Evolutionary conservation across 2,329 filamentous ascomycete species (phyloP), one percentile per base, ranked within the genome.

Genomic region (Aspergillus tanneri): DNA sequence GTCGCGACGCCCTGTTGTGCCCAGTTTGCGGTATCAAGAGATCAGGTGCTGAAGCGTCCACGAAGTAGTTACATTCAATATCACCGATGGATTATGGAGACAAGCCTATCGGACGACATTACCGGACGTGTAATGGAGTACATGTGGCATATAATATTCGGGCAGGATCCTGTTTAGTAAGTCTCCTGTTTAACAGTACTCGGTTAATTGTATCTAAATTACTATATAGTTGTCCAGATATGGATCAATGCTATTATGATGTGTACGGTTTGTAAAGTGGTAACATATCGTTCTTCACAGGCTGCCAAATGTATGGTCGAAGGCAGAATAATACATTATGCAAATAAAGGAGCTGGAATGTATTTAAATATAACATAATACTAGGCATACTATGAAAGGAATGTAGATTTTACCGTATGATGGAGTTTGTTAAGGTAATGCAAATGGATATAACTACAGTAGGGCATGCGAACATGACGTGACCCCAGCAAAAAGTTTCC

Each of bases 51-150:
- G 5, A 63, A 69, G 28, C 69, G 80, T 25, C 72, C 79, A 3
- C 63, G 67, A 48, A 70, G 68, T 16, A 78, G 79, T 46, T 86
- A 86, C 53, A 58, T 77, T 5, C 69, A 71, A 14, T 81, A 77
- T 61, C 73, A 82, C 19, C 63, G 78, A 23, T 86, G 83, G 83
- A 54, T 86, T 35, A 60, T 83, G 40, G 70, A 73, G 14, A 82
- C 81, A 5, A 65, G 74, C 4, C 60, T 83, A 36, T 70, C 74
- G 6, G 81, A 84, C 58, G 73, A 74, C 16, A 64, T 79, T 23
- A 81, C 76, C 43, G 82, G 82, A 2, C 70, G 82, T 22, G 74
- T 85, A 2, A 75, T 84, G 60, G 83, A 86, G 59, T 85, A 84
- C 58, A 66, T 82, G 23, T 86, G 83, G 83, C 83, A 86, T 62